Base-by-base conservation (phyloP, 352 stramenopile species). In the Phytopythium sindhum region DNA sequence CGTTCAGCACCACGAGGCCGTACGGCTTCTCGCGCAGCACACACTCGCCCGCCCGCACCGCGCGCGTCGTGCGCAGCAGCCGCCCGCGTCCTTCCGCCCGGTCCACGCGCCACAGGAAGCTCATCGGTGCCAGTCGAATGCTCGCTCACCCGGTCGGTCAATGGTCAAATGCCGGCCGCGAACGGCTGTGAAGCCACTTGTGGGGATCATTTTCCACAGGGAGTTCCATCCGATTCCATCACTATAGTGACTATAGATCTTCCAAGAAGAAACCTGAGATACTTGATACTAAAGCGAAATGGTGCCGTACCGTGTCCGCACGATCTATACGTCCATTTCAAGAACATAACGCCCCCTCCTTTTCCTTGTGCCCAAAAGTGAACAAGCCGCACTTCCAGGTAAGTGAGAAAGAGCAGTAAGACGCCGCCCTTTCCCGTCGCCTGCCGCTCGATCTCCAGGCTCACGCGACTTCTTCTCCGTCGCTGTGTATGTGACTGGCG, bases 71-170 rank as follows among this genome's bases (percentile, higher is more conserved):
- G 23, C 74, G 71, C 45, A 82, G 56, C 60, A 82, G 41, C 21
- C 74, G 71, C 7, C 69, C 71, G 21, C 72, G 66, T n/a, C 31
- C 35, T 4, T 54, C 56, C 61, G 74, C 66, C 8, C 48, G 48
- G 57, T 77, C 73, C 29, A 77, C 70, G n/a, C 65, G 61, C 73
- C 73, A 81, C 42, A 70, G 23, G 51, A 75, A 75, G 39, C 57
- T 53, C 39, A 42, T 53, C 23, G 24, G 19, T 33, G 10, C 9
- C 23, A n/a, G 24, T 15, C 4, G 23, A 21, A 33, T 28, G 45
- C 21, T 26, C 52, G 19, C 9, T 45, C 8, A 14, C 14, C 45
- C 23, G 28, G 26, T 57, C 50, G 33, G 2, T 48, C 6, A 11
- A 33, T 42, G 31, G 53, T 45, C 45, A 31, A 52, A 29, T 3